Percentiles rank a stretch among this genome's conserved stretches.
phyloP scores from a whole-genome alignment of 371 early-diverging fungal species.

The Batkoa obscura region DNA sequence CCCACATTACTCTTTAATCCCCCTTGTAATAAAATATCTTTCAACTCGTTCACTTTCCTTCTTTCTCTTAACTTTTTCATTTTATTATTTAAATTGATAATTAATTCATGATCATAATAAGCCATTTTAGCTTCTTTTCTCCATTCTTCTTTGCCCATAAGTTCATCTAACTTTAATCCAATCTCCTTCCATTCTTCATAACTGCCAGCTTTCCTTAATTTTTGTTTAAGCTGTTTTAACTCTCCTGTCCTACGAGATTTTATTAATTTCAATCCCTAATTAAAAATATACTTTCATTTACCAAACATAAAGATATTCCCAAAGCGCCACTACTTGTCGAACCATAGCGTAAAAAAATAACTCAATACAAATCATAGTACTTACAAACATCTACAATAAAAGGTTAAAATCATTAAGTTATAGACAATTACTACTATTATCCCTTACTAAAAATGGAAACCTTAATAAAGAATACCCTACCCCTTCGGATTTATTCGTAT shows the following conservation, averaged over 20 bases:
- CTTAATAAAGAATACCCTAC: slow-evolving; percentile 28
- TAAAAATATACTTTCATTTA: slow-evolving; percentile 10
- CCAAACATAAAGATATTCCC: slow-evolving; percentile 50
- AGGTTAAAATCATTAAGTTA: neutral
- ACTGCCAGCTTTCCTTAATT: slow-evolving; percentile 22
- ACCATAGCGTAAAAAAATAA: slow-evolving; percentile 39
- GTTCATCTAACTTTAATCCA: slow-evolving; percentile 46
- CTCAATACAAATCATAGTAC: slow-evolving; percentile 39
- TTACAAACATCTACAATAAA: slow-evolving; percentile 28
- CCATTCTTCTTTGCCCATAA: slow-evolving; percentile 53
- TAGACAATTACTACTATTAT: neutral
- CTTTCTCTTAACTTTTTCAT: slow-evolving; percentile 9
- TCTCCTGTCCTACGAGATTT: slow-evolving; percentile 25
- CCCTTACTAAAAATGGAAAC: slow-evolving; percentile 35
- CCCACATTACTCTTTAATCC: slow-evolving; percentile 62
- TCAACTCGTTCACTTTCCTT: neutral
- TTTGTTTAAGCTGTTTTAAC: slow-evolving; percentile 23
- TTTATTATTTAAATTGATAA: slow-evolving; percentile 34
- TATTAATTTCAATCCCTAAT: neutral
- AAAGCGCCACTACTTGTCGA: slow-evolving; percentile 48
- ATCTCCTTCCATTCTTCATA: slow-evolving; percentile 52
- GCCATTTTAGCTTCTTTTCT: slow-evolving; percentile 33
- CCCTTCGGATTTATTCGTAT: slow-evolving; percentile 16
- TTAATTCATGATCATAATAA: slow-evolving; percentile 44
- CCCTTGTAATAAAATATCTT: slow-evolving; percentile 22